A percentile compares a stretch with the other conserved stretches of the same genome.
Conservation (phyloP, 176 grass and related monocot species). For the Carex pumila region DNA sequence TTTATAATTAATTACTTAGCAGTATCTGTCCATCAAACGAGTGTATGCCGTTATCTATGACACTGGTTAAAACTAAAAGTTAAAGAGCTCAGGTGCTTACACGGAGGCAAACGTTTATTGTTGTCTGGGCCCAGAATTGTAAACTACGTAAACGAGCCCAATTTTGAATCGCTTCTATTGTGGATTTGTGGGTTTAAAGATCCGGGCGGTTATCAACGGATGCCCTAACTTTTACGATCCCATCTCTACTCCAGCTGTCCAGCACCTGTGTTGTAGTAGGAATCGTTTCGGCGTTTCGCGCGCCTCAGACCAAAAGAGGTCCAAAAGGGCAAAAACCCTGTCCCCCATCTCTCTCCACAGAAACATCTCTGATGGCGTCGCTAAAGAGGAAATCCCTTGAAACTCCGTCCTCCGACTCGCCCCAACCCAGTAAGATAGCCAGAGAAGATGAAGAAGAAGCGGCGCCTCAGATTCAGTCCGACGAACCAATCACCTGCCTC, state of each 20-base stretch:
- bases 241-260: neutral
- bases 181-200: neutral
- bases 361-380: slow-evolving; percentile 28
- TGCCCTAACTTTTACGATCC: neutral
- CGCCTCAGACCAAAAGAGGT: neutral
- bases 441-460: neutral
- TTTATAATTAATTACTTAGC: no score
- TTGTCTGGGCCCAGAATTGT: neutral
- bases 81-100: no score
- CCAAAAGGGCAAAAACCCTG: slow-evolving; percentile 38
- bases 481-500: slow-evolving; percentile 57
- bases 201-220: neutral
- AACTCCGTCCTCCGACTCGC: neutral
- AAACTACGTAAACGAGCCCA: neutral
- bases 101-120: no score
- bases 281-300: neutral
- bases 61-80: no score
- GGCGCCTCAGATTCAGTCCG: neutral
- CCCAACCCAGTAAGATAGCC: slow-evolving; percentile 24
- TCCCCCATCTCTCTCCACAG: neutral
- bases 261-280: neutral
- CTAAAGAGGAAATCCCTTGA: slow-evolving; percentile 61
- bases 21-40: no score
- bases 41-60: no score
- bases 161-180: neutral